Base-by-base conservation (phyloP, 2,329 filamentous ascomycete species). In the Botrytis tulipae region DNA sequence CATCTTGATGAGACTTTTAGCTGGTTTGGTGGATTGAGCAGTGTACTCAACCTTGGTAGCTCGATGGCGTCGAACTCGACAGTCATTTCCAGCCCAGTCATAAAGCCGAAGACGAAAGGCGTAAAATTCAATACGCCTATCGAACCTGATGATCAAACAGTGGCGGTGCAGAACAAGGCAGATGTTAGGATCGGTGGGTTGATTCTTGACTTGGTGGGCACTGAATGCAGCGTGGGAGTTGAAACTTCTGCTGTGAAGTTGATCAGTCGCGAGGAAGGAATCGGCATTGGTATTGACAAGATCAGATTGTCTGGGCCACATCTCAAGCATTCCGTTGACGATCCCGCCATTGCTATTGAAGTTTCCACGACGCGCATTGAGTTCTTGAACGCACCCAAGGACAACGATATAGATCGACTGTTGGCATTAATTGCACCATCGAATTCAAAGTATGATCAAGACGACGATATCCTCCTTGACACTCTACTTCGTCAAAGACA, bases 381-480 rank as follows among this genome's bases (percentile, higher is more conserved):
- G 74, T 97, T 93, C 78, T 83, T 94, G 2, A 87, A 87, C 75
- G 83, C 87, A 0, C 95, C 96, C 0, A 91, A 91, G 75, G 91
- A 97, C 77, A 85, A 87, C 29, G 96, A 99, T 81, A 85, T 99
- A 0, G 92, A 95, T 79, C 89, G 91, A 48, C 86, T 99, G 1
- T 84, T 99, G 0, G 91, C 93, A 70, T 86, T 99, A 70, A 93
- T 99, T 72, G 97, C 93, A 10, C 97, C 96, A 0, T 97, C 95
- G 0, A 96, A 94, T 76, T 90, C 96, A 81, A 94, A 95, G 76
- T 98, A 91, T 76, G 91, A 95, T 75, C 90, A 91, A 65, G 93
- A 97, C 74, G 94, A 98, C 78, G 95, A 98, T 79, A 97, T 99
- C 74, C 91, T 99, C 86, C 89, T 99, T 35, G 95, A 98, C 78